Evolutionary conservation across 306 rosid genomes (phyloP).

Genomic region (Leucaena leucocephala): DNA sequence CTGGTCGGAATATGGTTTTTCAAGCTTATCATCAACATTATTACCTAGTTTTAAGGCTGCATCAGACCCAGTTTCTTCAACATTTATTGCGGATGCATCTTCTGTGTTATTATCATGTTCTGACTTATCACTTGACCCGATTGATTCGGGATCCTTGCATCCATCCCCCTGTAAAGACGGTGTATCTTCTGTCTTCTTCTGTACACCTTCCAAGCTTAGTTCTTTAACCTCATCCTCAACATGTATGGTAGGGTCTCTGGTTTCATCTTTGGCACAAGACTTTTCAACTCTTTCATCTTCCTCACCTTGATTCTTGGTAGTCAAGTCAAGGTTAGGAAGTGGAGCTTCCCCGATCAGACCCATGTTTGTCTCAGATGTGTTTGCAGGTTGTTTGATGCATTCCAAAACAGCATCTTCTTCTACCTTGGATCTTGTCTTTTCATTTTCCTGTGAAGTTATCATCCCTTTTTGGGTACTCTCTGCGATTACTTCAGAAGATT

Average conservation of each 20-base stretch:
- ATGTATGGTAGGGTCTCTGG: constrained; percentile 10
- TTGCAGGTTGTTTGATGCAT: not conserved
- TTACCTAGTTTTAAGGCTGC: constrained; percentile 17
- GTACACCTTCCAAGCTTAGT: constrained; percentile 9
- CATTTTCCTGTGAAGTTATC: not conserved
- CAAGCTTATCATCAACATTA: constrained; percentile 6
- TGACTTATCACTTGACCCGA: constrained; percentile 15
- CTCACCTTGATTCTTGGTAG: constrained; percentile 13
- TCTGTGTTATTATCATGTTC: constrained; percentile 11
- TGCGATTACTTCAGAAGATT: constrained; percentile 19
- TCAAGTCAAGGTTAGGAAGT: constrained; percentile 19
- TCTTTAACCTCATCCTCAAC: constrained; percentile 19
- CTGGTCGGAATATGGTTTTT: not conserved
- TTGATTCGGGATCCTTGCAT: constrained; percentile 29
- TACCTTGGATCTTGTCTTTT: not conserved
- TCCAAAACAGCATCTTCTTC: not conserved
- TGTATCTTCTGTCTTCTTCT: constrained; percentile 26
- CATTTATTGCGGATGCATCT: constrained; percentile 23
- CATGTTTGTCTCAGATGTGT: constrained; percentile 22
- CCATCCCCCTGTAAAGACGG: constrained; percentile 15
- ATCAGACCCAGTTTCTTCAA: constrained; percentile 16
- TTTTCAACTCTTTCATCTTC: constrained; percentile 24
- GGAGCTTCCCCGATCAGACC: constrained; percentile 26
- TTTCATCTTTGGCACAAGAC: constrained; percentile 24
- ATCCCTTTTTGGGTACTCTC: not conserved